Conservation (phyloP, 2,329 filamentous ascomycete genomes). For the Bipolaris sorokiniana region DNA sequence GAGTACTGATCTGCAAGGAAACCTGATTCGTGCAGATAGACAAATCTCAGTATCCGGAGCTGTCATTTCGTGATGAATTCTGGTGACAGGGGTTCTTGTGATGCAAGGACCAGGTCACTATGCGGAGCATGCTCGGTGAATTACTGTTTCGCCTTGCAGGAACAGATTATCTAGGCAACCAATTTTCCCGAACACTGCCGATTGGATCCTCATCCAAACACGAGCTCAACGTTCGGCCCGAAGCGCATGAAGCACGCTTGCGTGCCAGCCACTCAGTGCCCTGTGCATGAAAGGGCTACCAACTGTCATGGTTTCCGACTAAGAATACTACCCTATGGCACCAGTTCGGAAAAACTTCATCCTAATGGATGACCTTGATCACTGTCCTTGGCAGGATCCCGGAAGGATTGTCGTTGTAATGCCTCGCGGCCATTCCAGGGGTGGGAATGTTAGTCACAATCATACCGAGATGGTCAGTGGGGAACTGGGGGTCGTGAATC, state of each 20-base stretch:
- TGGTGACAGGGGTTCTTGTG: neutral
- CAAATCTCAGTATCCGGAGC: neutral
- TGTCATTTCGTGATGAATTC: neutral
- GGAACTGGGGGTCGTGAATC: neutral
- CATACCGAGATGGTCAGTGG: constrained; percentile 3
- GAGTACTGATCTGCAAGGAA: neutral
- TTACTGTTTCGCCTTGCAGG: constrained; percentile 3
- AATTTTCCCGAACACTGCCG: neutral
- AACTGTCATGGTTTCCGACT: neutral
- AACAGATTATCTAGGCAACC: neutral
- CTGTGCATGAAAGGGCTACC: neutral
- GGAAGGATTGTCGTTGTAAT: neutral
- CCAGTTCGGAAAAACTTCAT: neutral
- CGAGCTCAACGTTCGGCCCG: constrained; percentile 10
- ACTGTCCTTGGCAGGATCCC: neutral
- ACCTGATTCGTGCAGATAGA: neutral
- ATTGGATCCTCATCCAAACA: constrained; percentile 1
- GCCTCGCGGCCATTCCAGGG: constrained; percentile 15
- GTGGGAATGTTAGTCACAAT: constrained; percentile 19
- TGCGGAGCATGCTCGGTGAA: constrained; percentile 3
- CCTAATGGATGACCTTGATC: neutral
- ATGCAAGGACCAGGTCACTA: neutral
- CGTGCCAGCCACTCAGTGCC: neutral
- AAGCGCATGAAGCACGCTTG: constrained; percentile 10
- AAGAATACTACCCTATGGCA: neutral